Conservation (phyloP, 371 early-diverging fungal genomes). For the Syncephalastrum racemosum region DNA sequence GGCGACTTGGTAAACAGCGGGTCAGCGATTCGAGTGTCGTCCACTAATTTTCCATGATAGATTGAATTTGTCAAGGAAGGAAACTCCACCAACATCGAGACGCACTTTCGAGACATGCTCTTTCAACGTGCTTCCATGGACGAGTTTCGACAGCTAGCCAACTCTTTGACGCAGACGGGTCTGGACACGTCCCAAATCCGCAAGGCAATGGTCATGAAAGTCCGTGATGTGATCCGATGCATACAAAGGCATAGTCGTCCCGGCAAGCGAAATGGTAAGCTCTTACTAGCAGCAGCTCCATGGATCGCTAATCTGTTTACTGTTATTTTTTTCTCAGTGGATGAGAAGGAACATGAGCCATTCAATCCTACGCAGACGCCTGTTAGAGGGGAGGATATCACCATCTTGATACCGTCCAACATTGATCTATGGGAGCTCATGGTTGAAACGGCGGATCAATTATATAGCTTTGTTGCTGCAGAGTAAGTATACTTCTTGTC, state of each 20-base stretch:
- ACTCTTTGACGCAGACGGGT: constrained; percentile 39
- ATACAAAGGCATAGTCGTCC: constrained; percentile 53
- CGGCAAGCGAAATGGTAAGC: constrained; percentile 1
- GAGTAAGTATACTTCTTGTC: constrained; percentile 34
- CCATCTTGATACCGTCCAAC: constrained; percentile 67
- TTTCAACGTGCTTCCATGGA: constrained; percentile 79
- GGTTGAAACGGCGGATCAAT: constrained; percentile 77
- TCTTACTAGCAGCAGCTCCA: background rate
- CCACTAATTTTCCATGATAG: constrained; percentile 25
- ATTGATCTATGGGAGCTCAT: constrained; percentile 74
- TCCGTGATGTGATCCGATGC: constrained; percentile 65
- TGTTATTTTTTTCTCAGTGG: background rate
- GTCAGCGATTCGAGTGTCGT: background rate
- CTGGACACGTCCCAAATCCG: constrained; percentile 58
- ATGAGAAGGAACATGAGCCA: constrained; percentile 17
- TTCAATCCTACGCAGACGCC: constrained; percentile 20
- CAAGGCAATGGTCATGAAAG: constrained; percentile 67
- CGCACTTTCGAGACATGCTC: constrained; percentile 67
- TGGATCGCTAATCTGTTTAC: too few species aligned
- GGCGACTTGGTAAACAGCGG: constrained; percentile 41
- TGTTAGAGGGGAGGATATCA: constrained; percentile 40
- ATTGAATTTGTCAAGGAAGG: constrained; percentile 62
- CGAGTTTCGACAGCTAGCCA: constrained; percentile 61
- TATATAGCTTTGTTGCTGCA: constrained; percentile 73
- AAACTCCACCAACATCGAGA: constrained; percentile 55